Conservation (phyloP, 2,329 filamentous ascomycete genomes). For the Fusarium bactridioides region DNA sequence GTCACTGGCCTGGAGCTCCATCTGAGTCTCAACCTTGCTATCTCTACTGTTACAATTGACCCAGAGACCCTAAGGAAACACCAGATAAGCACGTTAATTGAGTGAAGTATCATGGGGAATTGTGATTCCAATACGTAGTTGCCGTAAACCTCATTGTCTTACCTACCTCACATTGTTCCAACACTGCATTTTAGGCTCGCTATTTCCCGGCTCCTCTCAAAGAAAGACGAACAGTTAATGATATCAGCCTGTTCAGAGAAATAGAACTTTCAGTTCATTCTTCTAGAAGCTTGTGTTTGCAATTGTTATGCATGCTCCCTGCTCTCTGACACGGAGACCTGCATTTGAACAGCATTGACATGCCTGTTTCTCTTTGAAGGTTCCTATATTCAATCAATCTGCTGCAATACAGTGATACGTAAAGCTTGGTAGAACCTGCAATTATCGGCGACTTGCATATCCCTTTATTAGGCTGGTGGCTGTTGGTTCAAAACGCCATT, state of each 20-base stretch:
- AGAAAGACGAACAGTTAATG: background rate
- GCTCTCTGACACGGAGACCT: background rate
- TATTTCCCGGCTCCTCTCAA: background rate
- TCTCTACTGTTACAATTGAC: rapidly evolving
- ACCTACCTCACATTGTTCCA: background rate
- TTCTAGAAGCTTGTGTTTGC: background rate
- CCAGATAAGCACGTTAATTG: background rate
- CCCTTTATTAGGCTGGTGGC: background rate
- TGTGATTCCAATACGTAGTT: background rate
- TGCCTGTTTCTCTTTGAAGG: background rate
- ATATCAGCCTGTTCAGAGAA: background rate
- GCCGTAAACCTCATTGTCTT: background rate
- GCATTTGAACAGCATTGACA: background rate
- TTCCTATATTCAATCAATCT: background rate
- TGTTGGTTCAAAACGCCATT: background rate
- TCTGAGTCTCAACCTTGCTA: background rate
- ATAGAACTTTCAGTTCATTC: rapidly evolving
- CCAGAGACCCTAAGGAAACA: background rate
- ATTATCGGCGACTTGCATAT: background rate
- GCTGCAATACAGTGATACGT: background rate
- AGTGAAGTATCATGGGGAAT: background rate
- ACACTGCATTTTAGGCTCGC: too few relatives aligned
- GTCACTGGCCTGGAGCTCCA: background rate
- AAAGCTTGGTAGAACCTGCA: too few relatives aligned
- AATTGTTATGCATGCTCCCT: background rate